A percentile compares a stretch with the other conserved stretches of the same genome.
Conservation (phyloP, 345 rosid species). For the Pseudoturritis turrita region DNA sequence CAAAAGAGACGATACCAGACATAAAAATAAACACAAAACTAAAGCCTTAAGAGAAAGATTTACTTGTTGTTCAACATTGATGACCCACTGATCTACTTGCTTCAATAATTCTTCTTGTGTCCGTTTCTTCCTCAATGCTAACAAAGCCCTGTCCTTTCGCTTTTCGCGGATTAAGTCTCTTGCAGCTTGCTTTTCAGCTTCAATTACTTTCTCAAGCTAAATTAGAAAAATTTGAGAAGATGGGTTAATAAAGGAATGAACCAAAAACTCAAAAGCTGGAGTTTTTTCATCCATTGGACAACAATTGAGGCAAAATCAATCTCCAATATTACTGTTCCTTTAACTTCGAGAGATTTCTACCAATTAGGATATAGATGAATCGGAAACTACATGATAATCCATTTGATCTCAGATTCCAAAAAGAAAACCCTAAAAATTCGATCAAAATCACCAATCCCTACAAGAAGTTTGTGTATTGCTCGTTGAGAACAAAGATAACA, state of each 20-base stretch:
- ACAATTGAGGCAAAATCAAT: neutral
- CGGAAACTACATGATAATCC: neutral
- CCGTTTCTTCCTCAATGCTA: constrained; percentile 93
- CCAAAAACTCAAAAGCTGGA: constrained; percentile 2
- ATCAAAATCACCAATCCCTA: neutral
- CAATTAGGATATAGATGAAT: neutral
- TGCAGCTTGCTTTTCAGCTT: constrained; percentile 90
- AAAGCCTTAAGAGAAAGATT: neutral
- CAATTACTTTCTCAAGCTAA: constrained; percentile 79
- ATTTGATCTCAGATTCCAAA: constrained; percentile 5
- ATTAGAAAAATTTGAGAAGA: neutral
- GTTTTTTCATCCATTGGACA: no score
- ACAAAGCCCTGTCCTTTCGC: constrained; percentile 80
- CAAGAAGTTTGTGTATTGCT: no score
- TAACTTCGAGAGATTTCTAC: neutral
- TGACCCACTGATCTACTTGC: constrained; percentile 90
- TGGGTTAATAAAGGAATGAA: neutral
- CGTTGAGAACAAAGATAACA: neutral
- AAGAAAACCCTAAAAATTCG: neutral
- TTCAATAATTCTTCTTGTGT: constrained; percentile 88
- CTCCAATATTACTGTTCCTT: neutral
- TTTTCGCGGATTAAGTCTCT: constrained; percentile 74
- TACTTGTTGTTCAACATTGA: constrained; percentile 97
- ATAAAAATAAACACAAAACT: neutral
- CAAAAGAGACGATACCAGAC: neutral